Conservation (phyloP, 1,139 yeast genomes). For the Geotrichum siamense region DNA sequence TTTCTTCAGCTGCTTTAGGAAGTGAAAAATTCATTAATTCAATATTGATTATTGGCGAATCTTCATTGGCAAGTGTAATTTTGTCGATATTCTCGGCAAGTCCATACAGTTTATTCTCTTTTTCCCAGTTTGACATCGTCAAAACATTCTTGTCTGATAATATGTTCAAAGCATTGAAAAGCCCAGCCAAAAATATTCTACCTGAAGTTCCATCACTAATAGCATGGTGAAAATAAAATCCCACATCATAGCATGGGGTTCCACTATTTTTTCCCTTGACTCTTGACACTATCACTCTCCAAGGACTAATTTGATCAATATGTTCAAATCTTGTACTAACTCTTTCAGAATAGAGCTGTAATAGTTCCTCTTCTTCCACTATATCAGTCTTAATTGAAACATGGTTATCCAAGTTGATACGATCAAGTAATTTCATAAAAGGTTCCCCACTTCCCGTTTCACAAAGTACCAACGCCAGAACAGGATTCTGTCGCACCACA, state of each 20-base stretch:
- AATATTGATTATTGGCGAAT: neutral
- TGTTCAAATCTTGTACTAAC: neutral
- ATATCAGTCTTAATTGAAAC: neutral
- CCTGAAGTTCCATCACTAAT: slow-evolving; percentile 15
- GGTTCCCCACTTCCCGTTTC: neutral
- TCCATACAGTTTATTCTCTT: neutral
- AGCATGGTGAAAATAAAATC: slow-evolving; percentile 11
- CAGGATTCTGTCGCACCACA: slow-evolving; percentile 4
- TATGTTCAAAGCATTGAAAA: slow-evolving; percentile 5
- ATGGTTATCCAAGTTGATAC: slow-evolving; percentile 8
- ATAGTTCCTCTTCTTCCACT: slow-evolving; percentile 5
- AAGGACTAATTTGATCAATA: slow-evolving; percentile 8
- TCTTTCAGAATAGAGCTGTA: neutral
- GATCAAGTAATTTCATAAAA: neutral
- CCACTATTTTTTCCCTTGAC: neutral
- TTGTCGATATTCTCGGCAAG: neutral
- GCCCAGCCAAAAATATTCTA: slow-evolving; percentile 5
- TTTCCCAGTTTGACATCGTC: too few relatives aligned
- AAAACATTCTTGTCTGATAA: too few relatives aligned
- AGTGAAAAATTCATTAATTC: neutral
- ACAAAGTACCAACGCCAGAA: neutral
- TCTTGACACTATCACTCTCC: slow-evolving; percentile 11
- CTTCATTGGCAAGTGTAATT: neutral
- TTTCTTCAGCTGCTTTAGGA: neutral
- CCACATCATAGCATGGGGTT: slow-evolving; percentile 4